A percentile compares a stretch with the other conserved stretches of the same genome.
phyloP scores from a whole-genome alignment of 1,284 basidiomycete species.

The Naganishia sp. region DNA sequence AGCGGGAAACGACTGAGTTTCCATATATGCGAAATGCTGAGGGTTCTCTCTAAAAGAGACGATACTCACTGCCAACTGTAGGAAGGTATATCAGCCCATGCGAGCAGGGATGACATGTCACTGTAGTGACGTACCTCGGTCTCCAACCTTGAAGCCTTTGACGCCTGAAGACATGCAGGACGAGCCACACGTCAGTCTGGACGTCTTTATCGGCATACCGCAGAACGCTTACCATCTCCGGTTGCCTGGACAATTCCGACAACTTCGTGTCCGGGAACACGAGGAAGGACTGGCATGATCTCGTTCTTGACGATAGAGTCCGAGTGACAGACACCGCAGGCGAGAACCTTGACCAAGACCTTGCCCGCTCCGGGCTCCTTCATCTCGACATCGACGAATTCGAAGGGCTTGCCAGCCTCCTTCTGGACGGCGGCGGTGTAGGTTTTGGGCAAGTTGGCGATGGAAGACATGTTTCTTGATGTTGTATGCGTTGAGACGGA shows the following conservation, averaged over 20 bases:
- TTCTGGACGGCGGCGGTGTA: slow-evolving; percentile 46
- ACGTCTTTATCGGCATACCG: background rate
- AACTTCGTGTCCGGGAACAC: slow-evolving; percentile 42
- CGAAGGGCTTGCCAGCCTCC: slow-evolving; percentile 36
- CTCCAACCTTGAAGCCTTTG: slow-evolving; percentile 44
- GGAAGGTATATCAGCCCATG: background rate
- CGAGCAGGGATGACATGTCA: background rate
- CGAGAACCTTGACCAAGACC: slow-evolving; percentile 49
- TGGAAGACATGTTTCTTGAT: slow-evolving; percentile 10
- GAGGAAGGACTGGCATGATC: slow-evolving; percentile 35
- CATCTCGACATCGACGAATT: slow-evolving; percentile 42
- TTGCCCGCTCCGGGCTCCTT: slow-evolving; percentile 48
- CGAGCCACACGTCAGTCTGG: too few relatives aligned
- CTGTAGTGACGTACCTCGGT: slow-evolving; percentile 29
- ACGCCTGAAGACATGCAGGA: slow-evolving; percentile 25
- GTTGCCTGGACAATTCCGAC: slow-evolving; percentile 38
- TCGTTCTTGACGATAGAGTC: slow-evolving; percentile 30
- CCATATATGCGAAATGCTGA: too few relatives aligned
- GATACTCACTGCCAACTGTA: slow-evolving; percentile 13
- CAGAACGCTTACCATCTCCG: slow-evolving; percentile 12
- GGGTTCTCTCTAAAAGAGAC: too few relatives aligned
- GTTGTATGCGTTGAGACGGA: background rate
- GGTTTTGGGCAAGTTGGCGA: slow-evolving; percentile 40
- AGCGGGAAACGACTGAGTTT: too few relatives aligned
- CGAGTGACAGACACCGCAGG: slow-evolving; percentile 35